phyloP scores from a whole-genome alignment of 371 early-diverging fungal species.

The Gilbertella persicaria region DNA sequence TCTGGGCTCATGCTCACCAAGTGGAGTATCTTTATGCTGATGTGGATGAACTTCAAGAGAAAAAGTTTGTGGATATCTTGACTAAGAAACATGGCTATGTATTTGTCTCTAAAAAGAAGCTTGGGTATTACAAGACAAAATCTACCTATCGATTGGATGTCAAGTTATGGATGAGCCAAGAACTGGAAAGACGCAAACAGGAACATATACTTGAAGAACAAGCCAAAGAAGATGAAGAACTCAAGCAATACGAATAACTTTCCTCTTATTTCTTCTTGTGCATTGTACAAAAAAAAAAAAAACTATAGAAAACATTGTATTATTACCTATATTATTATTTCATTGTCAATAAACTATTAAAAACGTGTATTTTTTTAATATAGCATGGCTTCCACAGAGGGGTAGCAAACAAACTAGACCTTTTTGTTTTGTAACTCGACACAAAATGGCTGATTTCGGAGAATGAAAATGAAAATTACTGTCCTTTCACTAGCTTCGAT shows the following conservation, averaged over 20 bases:
- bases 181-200: slow-evolving; percentile 28
- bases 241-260: slow-evolving; percentile 34
- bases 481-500: no score
- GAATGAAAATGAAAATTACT: no score
- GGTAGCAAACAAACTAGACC: no score
- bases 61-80: slow-evolving; percentile 29
- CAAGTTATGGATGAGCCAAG: slow-evolving; percentile 48
- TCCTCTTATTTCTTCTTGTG: not conserved
- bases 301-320: no score
- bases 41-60: slow-evolving; percentile 39
- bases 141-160: slow-evolving; percentile 46
- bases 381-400: no score
- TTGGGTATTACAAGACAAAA: slow-evolving; percentile 29
- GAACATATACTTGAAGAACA: slow-evolving; percentile 26
- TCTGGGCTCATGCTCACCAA: slow-evolving; percentile 49
- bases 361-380: no score
- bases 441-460: no score
- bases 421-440: no score
- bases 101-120: slow-evolving; percentile 29
- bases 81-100: slow-evolving; percentile 44
- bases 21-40: slow-evolving; percentile 52
- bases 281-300: no score
- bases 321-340: no score
- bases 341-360: no score
- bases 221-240: slow-evolving; percentile 40